phyloP scores from a whole-genome alignment of 1,284 basidiomycete genomes.

The Tylopilus sp. region DNA sequence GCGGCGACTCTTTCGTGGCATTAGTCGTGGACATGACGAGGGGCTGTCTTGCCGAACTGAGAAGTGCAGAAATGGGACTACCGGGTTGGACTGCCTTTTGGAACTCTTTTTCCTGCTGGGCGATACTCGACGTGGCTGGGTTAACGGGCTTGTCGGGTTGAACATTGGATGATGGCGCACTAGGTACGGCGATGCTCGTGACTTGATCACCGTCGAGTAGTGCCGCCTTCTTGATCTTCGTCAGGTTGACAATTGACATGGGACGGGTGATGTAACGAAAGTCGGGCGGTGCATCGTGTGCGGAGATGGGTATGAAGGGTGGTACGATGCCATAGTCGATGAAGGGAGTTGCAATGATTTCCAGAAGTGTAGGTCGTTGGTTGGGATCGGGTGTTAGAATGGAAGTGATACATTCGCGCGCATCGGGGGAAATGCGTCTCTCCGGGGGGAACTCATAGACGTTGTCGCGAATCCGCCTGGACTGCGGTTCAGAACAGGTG shows the following conservation, averaged over 20 bases:
- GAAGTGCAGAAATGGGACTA: slow-evolving; percentile 88
- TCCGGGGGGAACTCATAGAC: slow-evolving; percentile 90
- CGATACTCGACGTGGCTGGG: slow-evolving; percentile 54
- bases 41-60: slow-evolving; percentile 86
- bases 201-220: slow-evolving; percentile 60
- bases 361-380: slow-evolving; percentile 77
- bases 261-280: slow-evolving; percentile 64
- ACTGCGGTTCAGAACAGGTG: slow-evolving; percentile 12
- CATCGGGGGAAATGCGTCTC: slow-evolving; percentile 67
- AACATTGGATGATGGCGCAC: slow-evolving; percentile 20
- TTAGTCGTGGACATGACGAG: slow-evolving; percentile 64
- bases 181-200: slow-evolving; percentile 40
- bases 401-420: slow-evolving; percentile 75
- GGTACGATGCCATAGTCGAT: slow-evolving; percentile 85
- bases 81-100: slow-evolving; percentile 93
- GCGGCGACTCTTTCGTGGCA: slow-evolving; percentile 48
- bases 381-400: slow-evolving; percentile 84
- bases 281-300: slow-evolving; percentile 72
- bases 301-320: slow-evolving; percentile 71
- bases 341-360: slow-evolving; percentile 85
- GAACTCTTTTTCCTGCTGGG: slow-evolving; percentile 94
- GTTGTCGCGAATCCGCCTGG: slow-evolving; percentile 90
- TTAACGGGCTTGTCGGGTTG: slow-evolving; percentile 36
- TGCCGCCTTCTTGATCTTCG: slow-evolving; percentile 55
- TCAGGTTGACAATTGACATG: slow-evolving; percentile 69